Base-by-base conservation (phyloP, 164 flowering plant species). In the Piper longum region DNA sequence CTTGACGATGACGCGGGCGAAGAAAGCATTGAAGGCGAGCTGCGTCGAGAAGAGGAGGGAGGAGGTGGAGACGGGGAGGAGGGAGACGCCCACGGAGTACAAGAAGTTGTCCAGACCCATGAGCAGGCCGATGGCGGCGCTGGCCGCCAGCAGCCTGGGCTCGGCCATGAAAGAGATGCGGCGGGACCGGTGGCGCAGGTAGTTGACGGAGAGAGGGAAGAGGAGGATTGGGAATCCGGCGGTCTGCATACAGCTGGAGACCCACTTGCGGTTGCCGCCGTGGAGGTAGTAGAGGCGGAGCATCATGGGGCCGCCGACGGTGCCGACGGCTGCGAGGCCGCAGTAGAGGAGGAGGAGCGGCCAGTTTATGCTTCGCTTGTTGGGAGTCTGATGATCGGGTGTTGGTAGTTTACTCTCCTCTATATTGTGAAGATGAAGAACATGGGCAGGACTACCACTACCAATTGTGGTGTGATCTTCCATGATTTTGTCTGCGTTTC, bases 1-100 rank as follows among this genome's bases (percentile, higher is more conserved):
- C 43, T 54, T 55, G 9, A 64, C 67, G 16, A 69, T 64, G 36
- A 69, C 16, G 40, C 52, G 43, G 0, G 72, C 59, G 43, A 69
- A 69, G 54, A 69, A 39, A 1, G 72, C 72, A 13, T 67, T 69
- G 64, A 69, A 69, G 51, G 55, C 64, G 18, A 69, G 67, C 59
- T 69, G 72, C 19, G 74, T 72, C 17, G 71, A 59, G 16, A 72
- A 42, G 59, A 72, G 74, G 18, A 72, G 64, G 5, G 74, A 59
- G 40, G 70, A 71, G 16, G 69, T 70, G n/a, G 79, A 73, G 16
- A 69, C 65, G 7, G 77, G 73, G 17, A 76, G 71, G 70, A 9
- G 55, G 6, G 74, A 59, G 4, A 60, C 9, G 19, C 74, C 70
- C 4, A 17, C 36, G 8, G 74, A 63, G 57, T 67, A 71, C 74